Evolutionary conservation across 1,284 basidiomycete genomes (phyloP), one percentile per base, ranked within the genome.

Genomic region (Ganoderma lingzhi): DNA sequence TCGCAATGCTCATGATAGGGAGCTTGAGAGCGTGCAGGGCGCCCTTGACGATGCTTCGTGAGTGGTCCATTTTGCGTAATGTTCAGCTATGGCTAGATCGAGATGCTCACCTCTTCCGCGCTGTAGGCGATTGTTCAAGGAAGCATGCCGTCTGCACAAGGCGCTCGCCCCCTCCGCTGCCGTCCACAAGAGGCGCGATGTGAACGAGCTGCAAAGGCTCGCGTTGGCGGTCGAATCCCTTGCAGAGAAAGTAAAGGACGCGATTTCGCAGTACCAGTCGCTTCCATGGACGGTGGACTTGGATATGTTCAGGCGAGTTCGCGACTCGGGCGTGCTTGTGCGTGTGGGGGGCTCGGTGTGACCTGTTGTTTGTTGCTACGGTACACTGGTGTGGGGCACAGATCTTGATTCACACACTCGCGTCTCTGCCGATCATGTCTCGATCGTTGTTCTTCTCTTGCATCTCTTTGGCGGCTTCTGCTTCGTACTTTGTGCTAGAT

Each of bases 1-100:
- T 14, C 71, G n/a, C 28, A 71, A 72, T 9, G 80, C 74, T 28
- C 62, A 72, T 10, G 78, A 82, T 44, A 41, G 71, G 10, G 75
- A 79, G 72, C 74, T 82, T 17, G 81, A 86, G 65, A 78, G 78
- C 39, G 63, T 82, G 5, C 78, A 78, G 14, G 75, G 73, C 35
- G 76, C 74, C 3, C n/a, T 72, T 32, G 65, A 72, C 8, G 39
- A 44, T 23, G 61, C 67, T n/a, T 62, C 55, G 71, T 72, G n/a
- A 44, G 71, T 68, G 9, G 42, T 12, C 2, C 58, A 10, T 62
- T 17, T 17, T 23, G n/a, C 39, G 32, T 28, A 10, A 23, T 5
- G 6, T 4, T 41, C 9, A n/a, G n/a, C n/a, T n/a, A n/a, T 12
- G 15, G 19, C 6, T 2, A n/a, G n/a, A 19, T 6, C 0, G 45